Base-by-base conservation (phyloP, 2,329 filamentous ascomycete genomes). In the Fusarium liriodendri region DNA sequence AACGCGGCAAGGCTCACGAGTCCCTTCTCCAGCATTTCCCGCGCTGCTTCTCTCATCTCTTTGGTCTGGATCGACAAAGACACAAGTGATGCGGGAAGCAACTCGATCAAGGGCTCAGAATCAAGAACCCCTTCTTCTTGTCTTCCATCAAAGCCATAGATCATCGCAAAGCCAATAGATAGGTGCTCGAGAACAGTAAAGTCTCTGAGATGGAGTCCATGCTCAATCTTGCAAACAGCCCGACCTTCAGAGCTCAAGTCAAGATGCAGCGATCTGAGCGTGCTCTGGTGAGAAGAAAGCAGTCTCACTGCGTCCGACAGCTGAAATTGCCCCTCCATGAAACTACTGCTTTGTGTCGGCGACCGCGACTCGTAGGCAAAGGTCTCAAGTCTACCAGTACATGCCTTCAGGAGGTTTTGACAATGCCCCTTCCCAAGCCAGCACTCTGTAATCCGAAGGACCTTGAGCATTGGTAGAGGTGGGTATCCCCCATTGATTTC, bases 171-270 rank as follows among this genome's bases (percentile, higher is more conserved):
- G n/a, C 60, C 58, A 35, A 70, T 55, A 25, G 47, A 67, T 18
- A 67, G 20, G 29, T 70, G 54, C 33, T 57, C 52, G n/a, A 70
- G 45, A 32, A 27, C 55, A 22, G 55, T 45, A 35, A 70, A 64
- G 22, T 61, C 55, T 14, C 52, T 64, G 16, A 70, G 55, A 45
- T 35, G 22, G n/a, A 29, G 18, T n/a, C 35, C 45, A 13, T 42
- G n/a, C 14, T 35, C 18, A 22, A 57, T 42, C 27, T 32, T 45
- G 20, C 16, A 18, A 18, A 45, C 20, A 58, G 22, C 35, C 18
- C 27, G 18, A 20, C 40, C 35, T 60, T 33, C 54, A 27, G 27
- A n/a, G 37, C 55, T 22, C 6, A 67, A n/a, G 50, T 70, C 67
- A 8, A 70, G 29, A 45, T 38, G 59, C 47, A 55, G 33, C n/a